Evolutionary conservation across 2,329 filamentous ascomycete species (phyloP), one percentile per base, ranked within the genome.

Genomic region (Bipolaris oryzae): DNA sequence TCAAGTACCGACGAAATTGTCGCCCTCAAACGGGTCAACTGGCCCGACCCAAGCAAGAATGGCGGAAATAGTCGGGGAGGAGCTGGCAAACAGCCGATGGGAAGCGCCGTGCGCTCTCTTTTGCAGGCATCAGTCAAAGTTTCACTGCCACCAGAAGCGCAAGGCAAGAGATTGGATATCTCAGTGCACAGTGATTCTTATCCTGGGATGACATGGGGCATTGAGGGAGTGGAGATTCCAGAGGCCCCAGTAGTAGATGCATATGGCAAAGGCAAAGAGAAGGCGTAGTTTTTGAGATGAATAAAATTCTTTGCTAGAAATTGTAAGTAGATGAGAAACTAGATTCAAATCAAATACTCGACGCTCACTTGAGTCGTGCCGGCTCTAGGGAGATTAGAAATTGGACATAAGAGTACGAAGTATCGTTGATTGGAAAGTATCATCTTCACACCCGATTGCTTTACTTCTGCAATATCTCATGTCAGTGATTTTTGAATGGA

Each of bases 121-220:
- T 81, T 85, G 0, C 82, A 78, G 11, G 83, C 85, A 1, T 85
- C 79, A 69, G 79, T 86, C 5, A 79, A 77, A 20, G 81, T 93
- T 21, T 87, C 84, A 68, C 71, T 93, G 21, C 87, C 88, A 1
- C 78, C 82, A 15, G 74, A 73, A 34, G 71, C 72, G 23, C 78
- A 80, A 61, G 82, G 79, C 13, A 85, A 87, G 67, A 89, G 84
- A 72, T 76, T 96, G 9, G 89, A 92, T 70, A 84, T 97, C 3
- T 74, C 84, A 60, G 87, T 97, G 2, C 80, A 95, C 16, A 98
- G 94, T 76, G 95, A 98, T 81, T 87, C 87, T 15, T 98, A 98
- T 76, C 80, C 92, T 33, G 91, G 90, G 0, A 86, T 98, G 82
- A 79, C 82, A 64, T 89, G 87, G 86, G 76, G 64, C 31, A 62